Evolutionary conservation across 129 eudicot genomes (phyloP).

Genomic region (Lactuca sativa): DNA sequence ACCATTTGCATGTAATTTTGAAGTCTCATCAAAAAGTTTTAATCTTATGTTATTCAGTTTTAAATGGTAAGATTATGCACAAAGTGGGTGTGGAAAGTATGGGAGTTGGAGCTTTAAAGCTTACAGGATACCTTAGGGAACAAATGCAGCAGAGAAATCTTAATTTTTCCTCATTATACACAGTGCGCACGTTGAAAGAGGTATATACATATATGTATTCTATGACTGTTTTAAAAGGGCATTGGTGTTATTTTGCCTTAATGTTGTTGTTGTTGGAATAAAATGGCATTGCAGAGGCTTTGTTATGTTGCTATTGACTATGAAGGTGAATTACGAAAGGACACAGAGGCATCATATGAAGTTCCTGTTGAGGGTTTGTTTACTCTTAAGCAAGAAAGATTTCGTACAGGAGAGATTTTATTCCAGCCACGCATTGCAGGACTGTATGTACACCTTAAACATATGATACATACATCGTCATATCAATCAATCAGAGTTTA

Average conservation of each 20-base stretch:
- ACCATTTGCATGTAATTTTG: neutral
- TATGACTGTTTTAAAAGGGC: neutral
- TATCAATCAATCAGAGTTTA: neutral
- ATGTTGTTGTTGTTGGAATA: constrained; percentile 11
- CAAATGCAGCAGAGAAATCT: constrained; percentile 83
- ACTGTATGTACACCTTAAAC: constrained; percentile 58
- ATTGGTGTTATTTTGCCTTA: constrained; percentile 2
- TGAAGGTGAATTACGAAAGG: constrained; percentile 71
- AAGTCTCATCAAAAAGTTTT: neutral
- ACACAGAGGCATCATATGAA: constrained; percentile 66
- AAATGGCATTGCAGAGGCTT: constrained; percentile 59
- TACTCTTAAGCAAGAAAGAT: constrained; percentile 82
- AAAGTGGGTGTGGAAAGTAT: constrained; percentile 81
- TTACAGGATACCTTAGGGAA: constrained; percentile 87
- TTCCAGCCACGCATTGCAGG: constrained; percentile 93
- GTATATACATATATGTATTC: constrained; percentile 29
- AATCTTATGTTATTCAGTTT: constrained; percentile 44
- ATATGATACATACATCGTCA: no score
- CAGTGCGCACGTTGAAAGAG: constrained; percentile 92
- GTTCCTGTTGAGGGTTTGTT: constrained; percentile 69
- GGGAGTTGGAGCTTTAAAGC: constrained; percentile 86
- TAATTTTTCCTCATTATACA: constrained; percentile 62
- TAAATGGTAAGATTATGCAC: constrained; percentile 85
- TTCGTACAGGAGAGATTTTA: constrained; percentile 87
- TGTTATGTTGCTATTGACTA: constrained; percentile 93